Conservation (phyloP, 805 yeast species). For the Ogataea naganishii region DNA sequence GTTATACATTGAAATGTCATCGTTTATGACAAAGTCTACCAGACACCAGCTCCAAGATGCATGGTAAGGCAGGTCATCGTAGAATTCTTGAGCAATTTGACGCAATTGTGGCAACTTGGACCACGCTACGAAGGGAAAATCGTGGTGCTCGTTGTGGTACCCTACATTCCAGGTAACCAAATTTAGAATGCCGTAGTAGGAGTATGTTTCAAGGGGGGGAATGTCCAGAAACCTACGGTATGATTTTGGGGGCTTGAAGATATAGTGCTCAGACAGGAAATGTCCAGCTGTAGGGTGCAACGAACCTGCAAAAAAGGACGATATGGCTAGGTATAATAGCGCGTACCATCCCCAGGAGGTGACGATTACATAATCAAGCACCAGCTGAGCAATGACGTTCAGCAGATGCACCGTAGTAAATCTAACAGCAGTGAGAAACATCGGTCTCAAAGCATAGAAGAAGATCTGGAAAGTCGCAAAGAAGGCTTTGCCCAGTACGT, state of each 20-base stretch:
- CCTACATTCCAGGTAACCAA: constrained; percentile 87
- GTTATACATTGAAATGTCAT: constrained; percentile 65
- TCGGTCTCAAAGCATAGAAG: constrained; percentile 85
- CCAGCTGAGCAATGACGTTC: constrained; percentile 53
- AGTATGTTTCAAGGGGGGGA: constrained; percentile 76
- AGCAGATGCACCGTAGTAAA: constrained; percentile 69
- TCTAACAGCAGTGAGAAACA: constrained; percentile 69
- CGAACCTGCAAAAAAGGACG: constrained; percentile 84
- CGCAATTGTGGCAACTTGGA: constrained; percentile 59
- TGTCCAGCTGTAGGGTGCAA: constrained; percentile 94
- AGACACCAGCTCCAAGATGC: constrained; percentile 74
- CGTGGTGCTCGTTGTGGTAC: constrained; percentile 91
- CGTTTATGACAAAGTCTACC: constrained; percentile 60
- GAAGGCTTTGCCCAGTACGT: constrained; percentile 78
- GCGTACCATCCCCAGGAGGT: constrained; percentile 56
- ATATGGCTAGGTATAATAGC: constrained; percentile 56
- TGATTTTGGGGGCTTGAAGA: constrained; percentile 45
- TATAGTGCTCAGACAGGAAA: constrained; percentile 90
- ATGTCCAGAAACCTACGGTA: constrained; percentile 21
- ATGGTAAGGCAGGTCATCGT: constrained; percentile 70
- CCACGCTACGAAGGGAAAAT: constrained; percentile 93
- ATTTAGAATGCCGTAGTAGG: constrained; percentile 79
- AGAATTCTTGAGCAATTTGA: constrained; percentile 68
- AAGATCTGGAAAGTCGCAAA: constrained; percentile 85
- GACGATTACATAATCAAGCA: constrained; percentile 51